phyloP scores from a whole-genome alignment of 331 rosid species.

The Pyracantha coccinea region DNA sequence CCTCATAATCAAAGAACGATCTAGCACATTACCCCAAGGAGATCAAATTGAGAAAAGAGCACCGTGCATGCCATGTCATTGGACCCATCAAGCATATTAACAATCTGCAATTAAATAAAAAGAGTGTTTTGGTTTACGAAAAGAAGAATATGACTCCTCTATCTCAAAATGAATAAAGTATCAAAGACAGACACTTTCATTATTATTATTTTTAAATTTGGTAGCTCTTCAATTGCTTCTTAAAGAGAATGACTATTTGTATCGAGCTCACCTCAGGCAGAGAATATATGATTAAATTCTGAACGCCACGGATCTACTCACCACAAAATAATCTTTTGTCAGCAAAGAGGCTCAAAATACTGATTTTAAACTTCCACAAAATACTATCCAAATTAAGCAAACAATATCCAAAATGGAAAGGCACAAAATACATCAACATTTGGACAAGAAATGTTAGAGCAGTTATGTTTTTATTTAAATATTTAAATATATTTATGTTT shows the following conservation, averaged over 20 bases:
- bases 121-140: not conserved
- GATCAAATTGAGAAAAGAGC: conserved; percentile 37
- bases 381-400: not conserved
- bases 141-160: not conserved
- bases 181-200: too few species aligned
- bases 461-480: too few species aligned
- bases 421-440: not conserved
- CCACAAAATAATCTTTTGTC: conserved; percentile 3
- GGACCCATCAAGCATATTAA: conserved; percentile 70
- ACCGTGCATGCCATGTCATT: conserved; percentile 49
- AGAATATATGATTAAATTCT: conserved; percentile 65
- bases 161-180: not conserved
- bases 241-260: not conserved
- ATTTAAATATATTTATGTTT: too few species aligned
- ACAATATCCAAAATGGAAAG: not conserved
- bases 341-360: not conserved
- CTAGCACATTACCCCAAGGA: conserved; percentile 37
- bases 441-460: too few species aligned
- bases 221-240: not conserved
- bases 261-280: conserved; percentile 67
- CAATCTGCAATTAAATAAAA: conserved; percentile 40
- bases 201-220: not conserved
- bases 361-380: not conserved
- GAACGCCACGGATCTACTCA: conserved; percentile 72
- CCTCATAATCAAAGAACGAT: conserved; percentile 9